phyloP scores from a whole-genome alignment of 108 stramenopile genomes.

The Skeletonema marinoi region DNA sequence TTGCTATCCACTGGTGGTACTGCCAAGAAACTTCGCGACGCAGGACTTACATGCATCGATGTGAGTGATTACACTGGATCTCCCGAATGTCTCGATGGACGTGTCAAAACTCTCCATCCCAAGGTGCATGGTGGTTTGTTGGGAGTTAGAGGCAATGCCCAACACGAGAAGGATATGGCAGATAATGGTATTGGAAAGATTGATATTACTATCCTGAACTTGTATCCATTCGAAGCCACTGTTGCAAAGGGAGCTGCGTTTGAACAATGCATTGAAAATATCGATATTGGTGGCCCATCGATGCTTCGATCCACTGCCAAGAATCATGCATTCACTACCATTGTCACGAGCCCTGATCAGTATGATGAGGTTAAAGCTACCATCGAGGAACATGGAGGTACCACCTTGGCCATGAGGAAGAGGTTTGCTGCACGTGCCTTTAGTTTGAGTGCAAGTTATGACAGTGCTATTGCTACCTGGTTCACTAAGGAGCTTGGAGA shows the following conservation, averaged over 20 bases:
- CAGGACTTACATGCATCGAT: constrained; percentile 86
- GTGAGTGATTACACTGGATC: constrained; percentile 93
- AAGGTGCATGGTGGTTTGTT: constrained; percentile 97
- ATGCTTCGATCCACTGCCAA: constrained; percentile 98
- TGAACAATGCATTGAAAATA: constrained; percentile 98
- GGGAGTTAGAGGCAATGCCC: constrained; percentile 92
- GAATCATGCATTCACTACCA: constrained; percentile 96
- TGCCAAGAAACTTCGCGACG: constrained; percentile 83
- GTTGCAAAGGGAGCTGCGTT: constrained; percentile 89
- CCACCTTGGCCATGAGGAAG: constrained; percentile 82
- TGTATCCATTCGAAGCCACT: constrained; percentile 97
- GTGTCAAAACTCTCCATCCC: constrained; percentile 99
- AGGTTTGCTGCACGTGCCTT: constrained; percentile 92
- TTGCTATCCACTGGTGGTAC: constrained; percentile 98
- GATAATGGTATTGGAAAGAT: constrained; percentile 92
- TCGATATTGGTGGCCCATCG: constrained; percentile 99
- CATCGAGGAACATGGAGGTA: constrained; percentile 84
- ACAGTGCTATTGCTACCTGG: constrained; percentile 91
- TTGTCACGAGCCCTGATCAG: constrained; percentile 90
- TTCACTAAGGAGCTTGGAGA: constrained; percentile 73
- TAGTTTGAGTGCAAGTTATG: constrained; percentile 91
- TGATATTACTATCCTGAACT: constrained; percentile 97
- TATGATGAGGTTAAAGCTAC: constrained; percentile 80
- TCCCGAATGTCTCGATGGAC: constrained; percentile 96
- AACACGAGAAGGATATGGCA: constrained; percentile 90